Base-by-base conservation (phyloP, 1,284 basidiomycete genomes). In the Leccinum griseonigrum region DNA sequence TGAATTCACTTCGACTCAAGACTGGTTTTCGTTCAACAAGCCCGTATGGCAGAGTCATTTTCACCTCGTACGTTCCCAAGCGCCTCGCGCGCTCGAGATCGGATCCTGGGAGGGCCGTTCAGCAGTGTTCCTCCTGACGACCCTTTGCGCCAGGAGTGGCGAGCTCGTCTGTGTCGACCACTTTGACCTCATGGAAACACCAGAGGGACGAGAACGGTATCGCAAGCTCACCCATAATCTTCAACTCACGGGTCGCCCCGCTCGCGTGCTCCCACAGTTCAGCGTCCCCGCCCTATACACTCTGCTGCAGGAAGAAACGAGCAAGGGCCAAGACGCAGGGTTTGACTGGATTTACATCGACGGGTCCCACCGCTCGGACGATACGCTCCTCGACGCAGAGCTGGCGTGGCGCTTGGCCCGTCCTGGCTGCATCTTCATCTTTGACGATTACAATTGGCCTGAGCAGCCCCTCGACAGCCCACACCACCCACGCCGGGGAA, bases 101-200 rank as follows among this genome's bases (percentile, higher is more conserved):
- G 84, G 85, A 4, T 84, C 82, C 14, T 86, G 84, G 84, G 85
- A 86, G 71, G 85, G 84, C 22, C 80, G 85, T 54, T 86, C 84
- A 0, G 84, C 82, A 18, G 79, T 84, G 26, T 85, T 83, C 71
- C 74, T 85, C 40, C 74, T 83, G 48, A 75, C 70, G 8, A 76
- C 80, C 43, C 77, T 85, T 50, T 84, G 82, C 68, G 70, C 69
- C n/a, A 64, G 68, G 6, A 68, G 69, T 11, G 81, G 82, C 4
- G 78, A 79, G 53, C 68, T 86, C 16, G 76, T 83, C 52, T 85
- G 82, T 64, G 79, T 86, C 63, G 85, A 85, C 68, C 85, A 85
- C 63, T 85, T 85, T 66, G 85, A 86, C 64, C 76, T 85, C 56
- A 74, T 83, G 71, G 64, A 57, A 4, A 84, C 84, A n/a, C 66